Percentiles rank a stretch among this genome's conserved stretches.
Conservation (phyloP, 2,329 filamentous ascomycete species). For the Verticillium longisporum region DNA sequence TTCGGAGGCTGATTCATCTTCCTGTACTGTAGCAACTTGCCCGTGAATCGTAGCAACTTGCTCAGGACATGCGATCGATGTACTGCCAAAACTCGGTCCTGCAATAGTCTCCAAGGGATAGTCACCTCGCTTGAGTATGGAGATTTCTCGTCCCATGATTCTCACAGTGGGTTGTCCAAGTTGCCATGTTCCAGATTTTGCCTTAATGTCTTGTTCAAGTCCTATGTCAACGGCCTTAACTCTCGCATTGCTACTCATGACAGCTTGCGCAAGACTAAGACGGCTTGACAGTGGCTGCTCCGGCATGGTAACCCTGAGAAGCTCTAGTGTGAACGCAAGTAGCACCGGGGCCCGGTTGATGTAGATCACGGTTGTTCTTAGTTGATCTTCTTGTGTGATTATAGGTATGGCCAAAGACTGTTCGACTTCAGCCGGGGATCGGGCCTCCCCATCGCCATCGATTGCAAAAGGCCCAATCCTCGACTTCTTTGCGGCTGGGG, state of each 20-base stretch:
- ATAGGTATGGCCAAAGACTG: slow-evolving; percentile 54
- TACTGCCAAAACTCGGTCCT: neutral
- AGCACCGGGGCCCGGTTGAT: slow-evolving; percentile 81
- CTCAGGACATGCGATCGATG: slow-evolving; percentile 12
- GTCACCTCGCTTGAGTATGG: slow-evolving; percentile 70
- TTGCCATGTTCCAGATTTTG: slow-evolving; percentile 66
- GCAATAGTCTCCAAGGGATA: slow-evolving; percentile 40
- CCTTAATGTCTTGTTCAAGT: slow-evolving; percentile 56
- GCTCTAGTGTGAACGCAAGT: slow-evolving; percentile 68
- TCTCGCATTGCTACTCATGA: slow-evolving; percentile 74
- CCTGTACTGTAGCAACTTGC: neutral
- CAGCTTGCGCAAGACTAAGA: slow-evolving; percentile 74
- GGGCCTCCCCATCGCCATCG: neutral
- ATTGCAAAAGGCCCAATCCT: neutral
- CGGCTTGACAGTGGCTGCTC: slow-evolving; percentile 80
- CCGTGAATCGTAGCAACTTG: neutral
- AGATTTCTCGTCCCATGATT: slow-evolving; percentile 67
- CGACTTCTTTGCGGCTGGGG: neutral
- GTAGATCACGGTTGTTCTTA: slow-evolving; percentile 51
- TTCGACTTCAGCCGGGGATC: slow-evolving; percentile 46
- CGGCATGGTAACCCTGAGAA: slow-evolving; percentile 76
- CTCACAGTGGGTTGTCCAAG: slow-evolving; percentile 67
- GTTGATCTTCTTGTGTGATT: slow-evolving; percentile 48
- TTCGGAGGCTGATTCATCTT: neutral
- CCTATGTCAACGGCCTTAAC: slow-evolving; percentile 71